Conservation (phyloP, 495 filamentous ascomycete genomes). For the Tuber aestivum region DNA sequence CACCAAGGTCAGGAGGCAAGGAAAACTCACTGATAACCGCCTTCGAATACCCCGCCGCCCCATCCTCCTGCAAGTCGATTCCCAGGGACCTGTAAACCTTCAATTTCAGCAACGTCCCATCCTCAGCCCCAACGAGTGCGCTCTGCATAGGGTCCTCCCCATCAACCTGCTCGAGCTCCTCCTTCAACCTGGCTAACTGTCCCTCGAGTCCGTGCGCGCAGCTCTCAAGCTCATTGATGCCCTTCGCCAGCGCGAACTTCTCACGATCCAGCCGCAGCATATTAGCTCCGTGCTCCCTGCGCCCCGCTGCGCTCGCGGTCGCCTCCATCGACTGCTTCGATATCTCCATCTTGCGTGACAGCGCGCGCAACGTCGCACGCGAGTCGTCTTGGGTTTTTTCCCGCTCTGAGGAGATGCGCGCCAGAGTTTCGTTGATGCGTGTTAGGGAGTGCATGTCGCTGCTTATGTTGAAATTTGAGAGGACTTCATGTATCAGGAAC, state of each 20-base stretch:
- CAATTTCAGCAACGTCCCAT: constrained; percentile 63
- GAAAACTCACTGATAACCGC: constrained; percentile 58
- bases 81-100: constrained; percentile 88
- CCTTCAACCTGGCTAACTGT: constrained; percentile 70
- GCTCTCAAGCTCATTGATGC: constrained; percentile 79
- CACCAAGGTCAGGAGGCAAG: neutral
- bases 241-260: constrained; percentile 90
- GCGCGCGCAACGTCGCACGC: constrained; percentile 27
- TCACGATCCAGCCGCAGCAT: constrained; percentile 46
- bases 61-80: constrained; percentile 78
- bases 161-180: constrained; percentile 72
- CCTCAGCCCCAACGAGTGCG: constrained; percentile 58
- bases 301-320: constrained; percentile 34
- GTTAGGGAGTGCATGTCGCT: constrained; percentile 78
- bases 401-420: constrained; percentile 70
- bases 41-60: constrained; percentile 72
- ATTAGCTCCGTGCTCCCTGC: constrained; percentile 40
- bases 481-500: constrained; percentile 73
- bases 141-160: constrained; percentile 55
- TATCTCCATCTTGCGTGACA: constrained; percentile 31
- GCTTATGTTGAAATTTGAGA: constrained; percentile 87
- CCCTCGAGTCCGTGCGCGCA: constrained; percentile 80
- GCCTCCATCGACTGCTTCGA: constrained; percentile 32
- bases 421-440: constrained; percentile 79
- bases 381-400: constrained; percentile 62